Evolutionary conservation across 2,329 filamentous ascomycete genomes (phyloP).

Genomic region (Diaporthe batatas): DNA sequence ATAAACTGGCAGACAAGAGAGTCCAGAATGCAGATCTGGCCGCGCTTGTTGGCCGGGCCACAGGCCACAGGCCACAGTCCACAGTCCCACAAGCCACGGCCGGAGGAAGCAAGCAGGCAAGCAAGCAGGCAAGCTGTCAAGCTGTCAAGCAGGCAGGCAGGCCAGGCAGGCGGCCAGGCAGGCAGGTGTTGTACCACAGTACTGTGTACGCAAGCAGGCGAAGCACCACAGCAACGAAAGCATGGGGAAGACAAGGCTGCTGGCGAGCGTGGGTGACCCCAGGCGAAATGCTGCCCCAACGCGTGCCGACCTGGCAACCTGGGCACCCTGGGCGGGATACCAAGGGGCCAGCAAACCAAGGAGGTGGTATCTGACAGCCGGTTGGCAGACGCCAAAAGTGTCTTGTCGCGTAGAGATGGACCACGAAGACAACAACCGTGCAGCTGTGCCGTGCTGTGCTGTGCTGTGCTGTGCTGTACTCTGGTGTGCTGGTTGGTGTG

Average conservation of each 20-base stretch:
- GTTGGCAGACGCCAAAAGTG: slow-evolving; percentile 12
- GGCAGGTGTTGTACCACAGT: neutral
- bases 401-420: slow-evolving; percentile 1
- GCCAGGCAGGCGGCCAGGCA: neutral
- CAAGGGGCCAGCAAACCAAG: slow-evolving; percentile 30
- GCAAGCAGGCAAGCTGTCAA: neutral
- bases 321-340: slow-evolving; percentile 2
- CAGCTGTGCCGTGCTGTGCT: neutral
- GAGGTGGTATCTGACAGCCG: slow-evolving; percentile 28
- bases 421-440: neutral
- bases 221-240: slow-evolving; percentile 15
- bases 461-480: neutral
- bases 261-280: slow-evolving; percentile 26
- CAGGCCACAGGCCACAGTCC: neutral
- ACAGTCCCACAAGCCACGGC: slow-evolving; percentile 1
- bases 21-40: neutral
- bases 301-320: slow-evolving; percentile 10
- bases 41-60: slow-evolving; percentile 24
- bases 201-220: neutral
- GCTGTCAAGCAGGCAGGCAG: slow-evolving; percentile 4
- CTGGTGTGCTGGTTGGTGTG: neutral
- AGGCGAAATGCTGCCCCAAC: slow-evolving; percentile 2
- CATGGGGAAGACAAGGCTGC: slow-evolving; percentile 25
- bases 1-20: neutral
- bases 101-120: slow-evolving; percentile 11